Evolutionary conservation across 371 early-diverging fungal species (phyloP).

Genomic region (Fennellomyces sp.): DNA sequence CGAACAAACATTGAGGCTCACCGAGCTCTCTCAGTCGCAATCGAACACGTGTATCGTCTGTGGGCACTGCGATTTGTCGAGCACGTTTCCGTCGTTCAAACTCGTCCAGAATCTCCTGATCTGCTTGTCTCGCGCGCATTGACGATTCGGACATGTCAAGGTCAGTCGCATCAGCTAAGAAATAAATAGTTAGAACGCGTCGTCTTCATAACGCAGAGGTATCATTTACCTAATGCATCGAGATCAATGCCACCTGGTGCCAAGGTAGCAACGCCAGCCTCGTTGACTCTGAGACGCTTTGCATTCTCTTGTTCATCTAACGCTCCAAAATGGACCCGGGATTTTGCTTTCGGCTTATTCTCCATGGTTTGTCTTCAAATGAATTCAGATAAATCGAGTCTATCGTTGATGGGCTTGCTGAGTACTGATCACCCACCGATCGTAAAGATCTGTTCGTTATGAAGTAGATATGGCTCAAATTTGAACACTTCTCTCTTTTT

Average conservation of each 20-base stretch:
- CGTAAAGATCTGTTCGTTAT: too few species aligned
- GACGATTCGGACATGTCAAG: slow-evolving; percentile 50
- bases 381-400: too few species aligned
- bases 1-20: slow-evolving; percentile 91
- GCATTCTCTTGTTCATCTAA: slow-evolving; percentile 41
- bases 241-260: slow-evolving; percentile 41
- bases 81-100: slow-evolving; percentile 87
- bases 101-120: slow-evolving; percentile 76
- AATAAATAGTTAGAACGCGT: not conserved
- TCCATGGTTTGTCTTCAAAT: not conserved
- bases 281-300: slow-evolving; percentile 30
- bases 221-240: slow-evolving; percentile 39
- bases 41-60: slow-evolving; percentile 86
- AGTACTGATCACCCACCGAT: too few species aligned
- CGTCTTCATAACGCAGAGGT: not conserved
- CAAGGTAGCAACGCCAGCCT: slow-evolving; percentile 5
- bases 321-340: slow-evolving; percentile 52
- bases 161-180: slow-evolving; percentile 35
- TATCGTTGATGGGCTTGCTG: too few species aligned
- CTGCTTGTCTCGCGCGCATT: slow-evolving; percentile 62
- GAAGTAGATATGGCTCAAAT: too few species aligned
- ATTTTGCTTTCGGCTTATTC: slow-evolving; percentile 31
- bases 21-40: slow-evolving; percentile 74
- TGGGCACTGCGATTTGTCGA: slow-evolving; percentile 85
- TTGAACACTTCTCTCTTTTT: too few species aligned